Percentiles rank a stretch among this genome's conserved stretches.
These are phyloP conservation scores for Tympanopsis confertula DNA, from an alignment of 2,329 filamentous ascomycete genomes.

Conservation along the genomic window DNA sequence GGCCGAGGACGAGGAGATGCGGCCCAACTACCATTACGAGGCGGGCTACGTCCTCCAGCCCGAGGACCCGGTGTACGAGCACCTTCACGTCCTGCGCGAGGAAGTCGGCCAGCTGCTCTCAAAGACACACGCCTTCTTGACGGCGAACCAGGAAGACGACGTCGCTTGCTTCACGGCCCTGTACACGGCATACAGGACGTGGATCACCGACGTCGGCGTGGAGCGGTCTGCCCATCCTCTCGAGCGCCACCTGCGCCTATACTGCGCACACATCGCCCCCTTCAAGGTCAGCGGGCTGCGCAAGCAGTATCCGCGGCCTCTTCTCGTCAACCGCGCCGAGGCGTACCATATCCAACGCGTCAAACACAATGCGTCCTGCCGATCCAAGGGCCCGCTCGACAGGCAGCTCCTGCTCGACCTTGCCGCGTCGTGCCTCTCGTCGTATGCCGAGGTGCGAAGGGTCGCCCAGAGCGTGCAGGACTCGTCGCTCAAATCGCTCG, in stretches of 20 bases:
- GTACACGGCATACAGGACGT: conserved; percentile 84
- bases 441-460: conserved; percentile 90
- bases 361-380: conserved; percentile 80
- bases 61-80: conserved; percentile 53
- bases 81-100: conserved; percentile 72
- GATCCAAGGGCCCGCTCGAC: conserved; percentile 79
- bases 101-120: conserved; percentile 72
- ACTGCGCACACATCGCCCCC: conserved; percentile 75
- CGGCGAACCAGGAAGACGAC: conserved; percentile 79
- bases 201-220: conserved; percentile 96
- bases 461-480: conserved; percentile 87
- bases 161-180: conserved; percentile 88
- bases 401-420: conserved; percentile 78
- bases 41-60: conserved; percentile 70
- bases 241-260: conserved; percentile 73
- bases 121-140: conserved; percentile 73
- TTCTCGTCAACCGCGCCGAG: conserved; percentile 90
- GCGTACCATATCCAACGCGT: conserved; percentile 91
- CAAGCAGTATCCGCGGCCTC: conserved; percentile 81
- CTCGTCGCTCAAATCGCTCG: conserved; percentile 81
- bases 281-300: conserved; percentile 90
- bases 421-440: conserved; percentile 76
- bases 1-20: conserved; percentile 71
- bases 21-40: conserved; percentile 77
- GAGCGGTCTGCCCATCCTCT: conserved; percentile 89